Conservation (phyloP, 208 protist genomes). For the Balamuthia mandrillaris region DNA sequence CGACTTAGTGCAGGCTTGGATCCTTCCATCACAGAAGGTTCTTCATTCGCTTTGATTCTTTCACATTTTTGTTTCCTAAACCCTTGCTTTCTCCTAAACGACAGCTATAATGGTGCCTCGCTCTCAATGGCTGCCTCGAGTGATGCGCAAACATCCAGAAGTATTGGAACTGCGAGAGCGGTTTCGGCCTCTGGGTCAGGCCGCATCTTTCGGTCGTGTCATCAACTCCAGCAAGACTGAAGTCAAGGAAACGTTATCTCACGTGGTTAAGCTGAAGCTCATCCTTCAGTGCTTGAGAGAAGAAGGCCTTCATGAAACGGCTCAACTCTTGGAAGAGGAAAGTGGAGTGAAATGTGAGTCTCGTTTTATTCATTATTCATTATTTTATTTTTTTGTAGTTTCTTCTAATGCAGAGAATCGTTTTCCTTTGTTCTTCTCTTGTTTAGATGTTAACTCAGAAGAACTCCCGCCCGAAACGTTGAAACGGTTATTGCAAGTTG, state of each 20-base stretch:
- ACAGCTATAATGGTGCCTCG: neutral
- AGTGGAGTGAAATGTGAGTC: neutral
- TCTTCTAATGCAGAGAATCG: neutral
- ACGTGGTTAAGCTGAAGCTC: neutral
- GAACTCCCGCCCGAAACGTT: too few relatives aligned
- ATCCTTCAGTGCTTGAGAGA: neutral
- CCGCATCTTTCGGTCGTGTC: neutral
- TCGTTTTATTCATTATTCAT: neutral
- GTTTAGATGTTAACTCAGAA: neutral
- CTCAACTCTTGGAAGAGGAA: neutral
- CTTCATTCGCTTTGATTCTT: too few relatives aligned
- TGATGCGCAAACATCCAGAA: neutral
- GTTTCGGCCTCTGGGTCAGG: neutral
- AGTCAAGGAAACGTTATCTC: conserved; percentile 15
- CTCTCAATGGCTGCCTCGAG: neutral
- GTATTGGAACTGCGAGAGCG: neutral
- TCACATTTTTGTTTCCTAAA: too few relatives aligned
- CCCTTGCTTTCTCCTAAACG: too few relatives aligned
- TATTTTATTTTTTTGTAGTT: neutral
- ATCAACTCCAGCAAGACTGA: neutral
- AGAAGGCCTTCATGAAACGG: neutral
- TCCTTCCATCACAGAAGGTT: too few relatives aligned
- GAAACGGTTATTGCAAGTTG: too few relatives aligned
- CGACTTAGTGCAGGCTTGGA: too few relatives aligned
- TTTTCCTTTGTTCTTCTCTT: neutral